These are phyloP conservation scores for Datura wrightii DNA, from an alignment of 257 asterid species.

Conservation along the genomic window DNA sequence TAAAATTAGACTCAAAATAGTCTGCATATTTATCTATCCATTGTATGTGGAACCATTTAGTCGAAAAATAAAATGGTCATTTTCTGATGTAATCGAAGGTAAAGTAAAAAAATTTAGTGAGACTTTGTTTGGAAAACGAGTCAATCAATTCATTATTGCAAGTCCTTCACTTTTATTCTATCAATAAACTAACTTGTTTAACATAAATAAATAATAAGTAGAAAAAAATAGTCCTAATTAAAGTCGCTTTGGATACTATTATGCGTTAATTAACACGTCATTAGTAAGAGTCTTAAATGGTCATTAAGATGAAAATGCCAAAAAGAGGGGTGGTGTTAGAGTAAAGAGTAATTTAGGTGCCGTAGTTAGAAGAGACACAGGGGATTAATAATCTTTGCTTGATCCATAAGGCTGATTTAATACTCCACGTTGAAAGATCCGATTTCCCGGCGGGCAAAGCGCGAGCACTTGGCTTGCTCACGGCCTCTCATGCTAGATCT, in stretches of 20 bases:
- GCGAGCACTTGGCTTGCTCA: constrained; percentile 22
- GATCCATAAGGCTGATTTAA: neutral
- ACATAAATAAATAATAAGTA: no score
- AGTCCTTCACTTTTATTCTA: no score
- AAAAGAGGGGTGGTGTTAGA: neutral
- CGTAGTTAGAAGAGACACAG: neutral
- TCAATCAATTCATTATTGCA: neutral
- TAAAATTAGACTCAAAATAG: neutral
- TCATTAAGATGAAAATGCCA: neutral
- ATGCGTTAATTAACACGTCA: neutral
- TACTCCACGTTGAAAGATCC: constrained; percentile 29
- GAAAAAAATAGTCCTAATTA: no score
- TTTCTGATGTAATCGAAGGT: neutral
- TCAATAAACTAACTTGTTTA: no score
- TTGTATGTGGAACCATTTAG: neutral
- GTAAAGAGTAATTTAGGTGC: neutral
- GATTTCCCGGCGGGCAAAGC: constrained; percentile 33
- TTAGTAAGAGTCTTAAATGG: neutral
- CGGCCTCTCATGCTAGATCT: constrained; percentile 37
- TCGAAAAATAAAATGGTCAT: neutral
- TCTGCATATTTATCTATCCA: neutral
- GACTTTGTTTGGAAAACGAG: neutral
- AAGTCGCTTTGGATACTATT: neutral
- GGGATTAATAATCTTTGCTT: constrained; percentile 5
- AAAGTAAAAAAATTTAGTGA: neutral